phyloP scores from a whole-genome alignment of 2,329 filamentous ascomycete species.

The Aspergillus sp. region DNA sequence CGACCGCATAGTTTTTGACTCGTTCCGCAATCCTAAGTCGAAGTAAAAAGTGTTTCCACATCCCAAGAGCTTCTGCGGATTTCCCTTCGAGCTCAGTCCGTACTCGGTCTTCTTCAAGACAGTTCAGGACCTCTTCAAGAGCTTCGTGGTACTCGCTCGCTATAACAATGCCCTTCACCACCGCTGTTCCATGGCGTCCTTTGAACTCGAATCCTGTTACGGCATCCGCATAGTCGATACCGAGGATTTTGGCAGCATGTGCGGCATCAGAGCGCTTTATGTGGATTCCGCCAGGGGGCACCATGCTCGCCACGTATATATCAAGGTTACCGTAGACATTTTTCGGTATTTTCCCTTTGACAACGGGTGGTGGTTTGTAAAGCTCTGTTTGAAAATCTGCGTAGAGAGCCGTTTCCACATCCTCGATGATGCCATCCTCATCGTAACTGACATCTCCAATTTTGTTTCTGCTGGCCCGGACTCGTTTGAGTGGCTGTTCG shows the following conservation, averaged over 20 bases:
- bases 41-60: slow-evolving; percentile 58
- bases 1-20: slow-evolving; percentile 55
- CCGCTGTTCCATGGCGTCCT: slow-evolving; percentile 78
- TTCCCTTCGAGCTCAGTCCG: slow-evolving; percentile 57
- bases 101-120: slow-evolving; percentile 61
- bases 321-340: slow-evolving; percentile 62
- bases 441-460: slow-evolving; percentile 27
- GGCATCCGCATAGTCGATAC: slow-evolving; percentile 82
- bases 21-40: slow-evolving; percentile 67
- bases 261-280: slow-evolving; percentile 56
- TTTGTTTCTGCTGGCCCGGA: slow-evolving; percentile 46
- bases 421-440: slow-evolving; percentile 40
- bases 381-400: slow-evolving; percentile 60
- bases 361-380: slow-evolving; percentile 72
- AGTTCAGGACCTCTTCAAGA: slow-evolving; percentile 63
- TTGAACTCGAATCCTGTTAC: slow-evolving; percentile 87
- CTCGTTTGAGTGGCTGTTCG: slow-evolving; percentile 77
- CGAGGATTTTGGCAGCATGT: slow-evolving; percentile 68
- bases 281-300: slow-evolving; percentile 56
- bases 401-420: slow-evolving; percentile 55
- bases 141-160: slow-evolving; percentile 68
- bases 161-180: slow-evolving; percentile 73
- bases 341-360: slow-evolving; percentile 63
- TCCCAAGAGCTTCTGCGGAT: slow-evolving; percentile 45
- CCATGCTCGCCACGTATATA: slow-evolving; percentile 60